Conservation (phyloP, 2,329 filamentous ascomycete genomes). For the Penicillium paneum region DNA sequence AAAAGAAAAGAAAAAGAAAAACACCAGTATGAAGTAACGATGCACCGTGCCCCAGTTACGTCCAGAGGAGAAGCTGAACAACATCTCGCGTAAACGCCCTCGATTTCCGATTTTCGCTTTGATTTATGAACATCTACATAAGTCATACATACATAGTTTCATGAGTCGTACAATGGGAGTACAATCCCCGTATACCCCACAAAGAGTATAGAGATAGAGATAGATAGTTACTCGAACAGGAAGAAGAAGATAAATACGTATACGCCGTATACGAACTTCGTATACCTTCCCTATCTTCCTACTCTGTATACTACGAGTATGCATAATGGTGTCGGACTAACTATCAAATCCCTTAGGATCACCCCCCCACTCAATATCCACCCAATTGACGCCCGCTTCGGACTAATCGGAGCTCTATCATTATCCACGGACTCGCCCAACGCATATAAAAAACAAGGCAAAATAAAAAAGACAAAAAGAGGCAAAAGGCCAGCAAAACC, state of each 20-base stretch:
- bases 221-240: too few species aligned
- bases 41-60: constrained; percentile 6
- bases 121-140: too few species aligned
- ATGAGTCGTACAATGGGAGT: neutral
- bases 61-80: constrained; percentile 13
- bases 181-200: neutral
- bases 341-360: neutral
- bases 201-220: too few species aligned
- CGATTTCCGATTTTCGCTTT: too few species aligned
- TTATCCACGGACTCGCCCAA: neutral
- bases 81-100: neutral
- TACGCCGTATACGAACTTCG: too few species aligned
- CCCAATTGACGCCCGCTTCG: neutral
- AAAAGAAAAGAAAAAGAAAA: constrained; percentile 6
- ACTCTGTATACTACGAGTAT: too few species aligned
- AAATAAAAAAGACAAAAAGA: too few species aligned
- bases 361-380: neutral
- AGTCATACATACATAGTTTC: too few species aligned
- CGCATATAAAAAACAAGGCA: neutral
- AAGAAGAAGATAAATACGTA: neutral
- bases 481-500: neutral
- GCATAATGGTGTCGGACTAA: neutral
- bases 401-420: neutral
- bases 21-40: constrained; percentile 13
- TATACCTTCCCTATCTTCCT: too few species aligned